phyloP scores from a whole-genome alignment of 225 moss, liverwort and hornwort species.

The Asterella californica region DNA sequence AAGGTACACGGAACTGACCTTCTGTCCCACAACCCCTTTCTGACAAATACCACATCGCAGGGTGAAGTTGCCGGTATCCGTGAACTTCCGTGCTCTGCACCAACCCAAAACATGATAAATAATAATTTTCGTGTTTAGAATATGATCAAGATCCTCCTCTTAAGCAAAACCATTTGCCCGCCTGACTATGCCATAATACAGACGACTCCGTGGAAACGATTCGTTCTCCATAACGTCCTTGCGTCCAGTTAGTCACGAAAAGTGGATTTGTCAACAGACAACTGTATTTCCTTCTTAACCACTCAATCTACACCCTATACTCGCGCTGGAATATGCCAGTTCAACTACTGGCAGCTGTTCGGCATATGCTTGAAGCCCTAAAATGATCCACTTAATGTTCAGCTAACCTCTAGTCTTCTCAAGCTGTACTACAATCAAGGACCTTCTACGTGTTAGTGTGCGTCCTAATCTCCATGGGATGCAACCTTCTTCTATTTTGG shows the following conservation, averaged over 20 bases:
- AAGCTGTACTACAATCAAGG: not conserved
- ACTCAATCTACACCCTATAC: no score
- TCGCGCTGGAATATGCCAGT: no score
- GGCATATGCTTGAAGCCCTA: no score
- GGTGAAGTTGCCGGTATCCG: constrained; percentile 90
- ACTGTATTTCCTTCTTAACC: no score
- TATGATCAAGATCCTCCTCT: not conserved
- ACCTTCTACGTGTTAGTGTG: not conserved
- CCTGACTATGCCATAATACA: no score
- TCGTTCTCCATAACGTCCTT: no score
- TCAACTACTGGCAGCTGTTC: no score
- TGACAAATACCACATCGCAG: constrained; percentile 89
- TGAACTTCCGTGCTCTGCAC: constrained; percentile 81
- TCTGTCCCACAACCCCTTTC: constrained; percentile 80
- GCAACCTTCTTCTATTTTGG: not conserved
- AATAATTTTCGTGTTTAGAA: not conserved
- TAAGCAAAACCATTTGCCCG: not conserved
- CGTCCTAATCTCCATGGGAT: not conserved
- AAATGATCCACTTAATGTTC: no score
- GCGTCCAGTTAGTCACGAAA: no score
- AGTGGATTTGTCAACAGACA: no score
- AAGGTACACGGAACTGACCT: constrained; percentile 27
- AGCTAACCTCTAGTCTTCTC: no score
- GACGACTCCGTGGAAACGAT: no score
- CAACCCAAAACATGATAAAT: not conserved